These are phyloP conservation scores for Fennellomyces sp. DNA, from an alignment of 371 early-diverging fungal species.

Conservation along the genomic window DNA sequence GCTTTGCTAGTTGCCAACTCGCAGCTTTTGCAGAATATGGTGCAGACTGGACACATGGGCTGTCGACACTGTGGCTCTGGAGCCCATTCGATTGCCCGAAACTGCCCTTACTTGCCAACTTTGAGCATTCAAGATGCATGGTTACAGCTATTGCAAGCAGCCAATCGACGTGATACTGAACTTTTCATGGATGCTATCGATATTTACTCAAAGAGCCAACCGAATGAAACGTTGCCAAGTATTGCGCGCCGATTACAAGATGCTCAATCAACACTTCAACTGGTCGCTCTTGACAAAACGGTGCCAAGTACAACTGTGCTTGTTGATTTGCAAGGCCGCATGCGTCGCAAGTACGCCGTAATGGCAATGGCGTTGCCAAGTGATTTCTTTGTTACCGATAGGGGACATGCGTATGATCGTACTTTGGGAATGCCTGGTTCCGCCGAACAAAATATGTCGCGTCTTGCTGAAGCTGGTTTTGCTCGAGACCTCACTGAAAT, in stretches of 20 bases:
- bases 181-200: constrained; percentile 13
- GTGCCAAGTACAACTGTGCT: constrained; percentile 11
- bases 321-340: constrained; percentile 16
- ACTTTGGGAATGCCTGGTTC: constrained; percentile 8
- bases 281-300: constrained; percentile 11
- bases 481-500: constrained; percentile 13
- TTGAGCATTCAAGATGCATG: constrained; percentile 11
- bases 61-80: constrained; percentile 20
- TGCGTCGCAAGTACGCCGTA: constrained; percentile 8
- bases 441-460: constrained; percentile 9
- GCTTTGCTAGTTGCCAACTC: constrained; percentile 10
- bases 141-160: constrained; percentile 6
- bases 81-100: constrained; percentile 5
- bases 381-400: neutral
- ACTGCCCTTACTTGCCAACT: constrained; percentile 15
- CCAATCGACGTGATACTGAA: neutral
- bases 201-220: constrained; percentile 17
- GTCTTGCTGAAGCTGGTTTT: constrained; percentile 20
- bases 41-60: constrained; percentile 14
- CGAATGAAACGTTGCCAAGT: constrained; percentile 11
- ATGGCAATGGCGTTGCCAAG: neutral
- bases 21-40: constrained; percentile 17
- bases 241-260: constrained; percentile 9
- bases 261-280: constrained; percentile 6
- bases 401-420: neutral